Evolutionary conservation across 225 moss, liverwort and hornwort genomes (phyloP), one percentile per base, ranked within the genome.

Genomic region (Sphagnum tenellum): DNA sequence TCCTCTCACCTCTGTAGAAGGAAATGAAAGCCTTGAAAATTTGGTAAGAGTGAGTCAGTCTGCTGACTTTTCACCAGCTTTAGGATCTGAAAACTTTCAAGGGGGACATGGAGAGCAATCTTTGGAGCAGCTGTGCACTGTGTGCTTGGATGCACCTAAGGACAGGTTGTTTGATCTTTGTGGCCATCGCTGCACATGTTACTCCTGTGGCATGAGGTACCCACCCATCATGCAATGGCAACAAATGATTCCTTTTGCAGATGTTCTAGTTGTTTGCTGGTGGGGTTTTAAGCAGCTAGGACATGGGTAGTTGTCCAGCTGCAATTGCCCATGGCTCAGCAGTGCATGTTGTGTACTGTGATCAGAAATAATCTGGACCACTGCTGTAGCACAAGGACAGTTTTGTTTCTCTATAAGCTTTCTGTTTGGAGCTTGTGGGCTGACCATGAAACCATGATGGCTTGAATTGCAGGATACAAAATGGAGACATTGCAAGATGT

Each of bases 181-280:
- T 71, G 94, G 94, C 49, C 94, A 94, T 69, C 83, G 85, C 50
- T 85, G 89, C 67, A 91, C 94, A 50, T 94, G 94, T 68, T 86
- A 79, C 70, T 59, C 79, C 3, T 94, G 94, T 74, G 94, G 89
- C 54, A 61, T 76, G 58, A 88, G 85, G 94, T 94, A 67, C 10
- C 11, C 12, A 13, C 45, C 45, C 10, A 10, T 53, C 8, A 53
- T 10, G 0, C 29, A 55, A 14, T 4, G n/a, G n/a, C 48, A 56
- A 45, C 54, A 52, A 46, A 29, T 7, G 45, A 61, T 9, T 63
- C 60, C 61, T 56, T 66, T 71, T 69, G 47, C 49, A 4, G 29
- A 50, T 59, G 62, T 5, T 13, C 48, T 48, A 49, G 45, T 69
- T 69, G 9, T 8, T 47, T 10, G n/a, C 13, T 3, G 8, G 3